These are phyloP conservation scores for Cutaneotrichosporon sp. DNA, from an alignment of 1,284 basidiomycete genomes.

Conservation along the genomic window DNA sequence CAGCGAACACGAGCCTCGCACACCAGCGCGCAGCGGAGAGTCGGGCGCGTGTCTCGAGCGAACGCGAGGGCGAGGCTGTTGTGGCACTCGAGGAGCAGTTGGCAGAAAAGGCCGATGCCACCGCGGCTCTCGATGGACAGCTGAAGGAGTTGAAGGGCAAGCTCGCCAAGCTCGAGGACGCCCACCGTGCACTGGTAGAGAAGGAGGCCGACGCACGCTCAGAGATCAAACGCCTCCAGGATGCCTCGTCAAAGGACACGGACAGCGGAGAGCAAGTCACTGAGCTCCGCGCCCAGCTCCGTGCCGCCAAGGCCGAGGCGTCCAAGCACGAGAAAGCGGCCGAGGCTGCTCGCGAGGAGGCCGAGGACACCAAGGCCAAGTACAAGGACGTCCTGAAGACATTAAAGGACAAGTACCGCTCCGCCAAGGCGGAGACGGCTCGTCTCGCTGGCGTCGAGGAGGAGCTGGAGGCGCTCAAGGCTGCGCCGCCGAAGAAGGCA, in stretches of 20 bases:
- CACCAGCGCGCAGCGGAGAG: slow-evolving; percentile 32
- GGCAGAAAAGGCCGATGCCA: not conserved
- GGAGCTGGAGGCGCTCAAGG: slow-evolving; percentile 34
- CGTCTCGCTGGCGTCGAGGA: slow-evolving; percentile 37
- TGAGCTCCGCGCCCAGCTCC: slow-evolving; percentile 35
- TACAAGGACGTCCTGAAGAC: slow-evolving; percentile 25
- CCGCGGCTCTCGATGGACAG: not conserved
- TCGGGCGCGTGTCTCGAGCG: slow-evolving; percentile 22
- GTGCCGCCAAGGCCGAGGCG: slow-evolving; percentile 34
- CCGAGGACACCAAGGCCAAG: slow-evolving; percentile 24
- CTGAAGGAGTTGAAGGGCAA: slow-evolving; percentile 4
- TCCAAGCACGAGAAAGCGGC: slow-evolving; percentile 31
- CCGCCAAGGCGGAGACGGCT: slow-evolving; percentile 34
- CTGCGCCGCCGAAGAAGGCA: slow-evolving; percentile 13
- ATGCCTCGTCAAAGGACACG: slow-evolving; percentile 11
- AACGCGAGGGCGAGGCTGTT: slow-evolving; percentile 20
- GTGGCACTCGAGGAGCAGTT: slow-evolving; percentile 25
- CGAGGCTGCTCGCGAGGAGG: slow-evolving; percentile 37
- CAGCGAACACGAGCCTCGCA: slow-evolving; percentile 36
- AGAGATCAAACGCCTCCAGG: slow-evolving; percentile 35
- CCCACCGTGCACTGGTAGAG: slow-evolving; percentile 35
- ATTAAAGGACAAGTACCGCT: slow-evolving; percentile 30
- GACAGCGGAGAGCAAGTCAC: slow-evolving; percentile 30
- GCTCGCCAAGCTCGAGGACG: slow-evolving; percentile 25
- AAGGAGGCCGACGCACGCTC: slow-evolving; percentile 31